Conservation (phyloP, 1,139 yeast species). For the Yamadazyma friedrichii region DNA sequence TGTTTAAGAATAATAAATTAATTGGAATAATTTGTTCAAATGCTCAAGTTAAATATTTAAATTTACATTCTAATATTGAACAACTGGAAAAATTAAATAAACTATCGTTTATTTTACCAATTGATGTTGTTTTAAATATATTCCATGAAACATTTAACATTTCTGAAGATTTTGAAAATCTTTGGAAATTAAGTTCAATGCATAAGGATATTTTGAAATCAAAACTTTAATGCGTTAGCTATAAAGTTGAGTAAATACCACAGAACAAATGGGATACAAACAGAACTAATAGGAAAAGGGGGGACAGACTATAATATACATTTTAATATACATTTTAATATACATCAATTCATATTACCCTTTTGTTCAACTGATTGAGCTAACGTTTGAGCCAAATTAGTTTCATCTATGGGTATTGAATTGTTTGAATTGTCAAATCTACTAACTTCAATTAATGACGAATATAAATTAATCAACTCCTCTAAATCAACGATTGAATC, state of each 20-base stretch:
- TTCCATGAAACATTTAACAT: constrained; percentile 13
- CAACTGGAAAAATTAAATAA: constrained; percentile 27
- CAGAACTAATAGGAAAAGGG: neutral
- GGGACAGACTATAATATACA: too few relatives aligned
- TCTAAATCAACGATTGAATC: constrained; percentile 47
- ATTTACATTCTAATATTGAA: constrained; percentile 11
- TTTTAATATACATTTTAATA: constrained; percentile 2
- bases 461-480: constrained; percentile 46
- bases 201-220: constrained; percentile 20
- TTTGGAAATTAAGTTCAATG: constrained; percentile 25
- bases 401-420: constrained; percentile 18
- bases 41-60: constrained; percentile 35
- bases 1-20: constrained; percentile 39
- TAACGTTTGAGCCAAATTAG: constrained; percentile 19
- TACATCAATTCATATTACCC: constrained; percentile 6
- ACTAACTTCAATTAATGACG: constrained; percentile 48
- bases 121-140: constrained; percentile 24
- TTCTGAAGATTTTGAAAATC: constrained; percentile 18
- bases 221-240: too few relatives aligned
- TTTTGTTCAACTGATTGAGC: constrained; percentile 22
- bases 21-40: constrained; percentile 66
- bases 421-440: constrained; percentile 21
- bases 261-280: neutral
- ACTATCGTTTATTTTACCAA: constrained; percentile 31
- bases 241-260: neutral